phyloP scores from a whole-genome alignment of 768 basidiomycete species.

The Auriscalpium orientale region DNA sequence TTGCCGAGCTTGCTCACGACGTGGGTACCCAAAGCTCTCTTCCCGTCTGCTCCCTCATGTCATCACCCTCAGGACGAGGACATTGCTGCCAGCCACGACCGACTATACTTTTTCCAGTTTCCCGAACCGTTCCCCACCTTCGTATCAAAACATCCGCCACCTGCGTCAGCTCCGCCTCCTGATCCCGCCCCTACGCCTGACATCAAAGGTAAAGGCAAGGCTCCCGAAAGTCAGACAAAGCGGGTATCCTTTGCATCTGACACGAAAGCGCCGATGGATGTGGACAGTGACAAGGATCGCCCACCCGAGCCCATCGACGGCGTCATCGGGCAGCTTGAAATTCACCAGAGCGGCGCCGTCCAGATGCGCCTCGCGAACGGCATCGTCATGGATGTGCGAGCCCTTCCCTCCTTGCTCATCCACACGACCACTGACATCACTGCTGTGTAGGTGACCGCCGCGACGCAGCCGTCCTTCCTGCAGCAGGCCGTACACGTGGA shows the following conservation, averaged over 20 bases:
- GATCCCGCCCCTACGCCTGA: constrained; percentile 7
- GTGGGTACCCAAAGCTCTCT: background rate
- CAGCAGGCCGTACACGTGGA: constrained; percentile 82
- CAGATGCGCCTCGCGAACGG: constrained; percentile 81
- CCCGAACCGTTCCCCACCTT: constrained; percentile 81
- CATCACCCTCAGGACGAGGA: constrained; percentile 30
- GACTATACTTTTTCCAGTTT: constrained; percentile 86
- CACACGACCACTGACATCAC: background rate
- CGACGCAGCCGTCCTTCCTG: constrained; percentile 80
- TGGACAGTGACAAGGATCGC: constrained; percentile 18
- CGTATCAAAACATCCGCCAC: constrained; percentile 28
- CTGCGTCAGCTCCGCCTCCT: background rate
- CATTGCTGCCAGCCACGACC: constrained; percentile 46
- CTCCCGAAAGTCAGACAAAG: constrained; percentile 25
- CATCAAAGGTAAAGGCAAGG: constrained; percentile 12
- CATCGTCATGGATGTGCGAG: constrained; percentile 74
- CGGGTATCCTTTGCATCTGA: constrained; percentile 62
- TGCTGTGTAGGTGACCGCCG: constrained; percentile 58
- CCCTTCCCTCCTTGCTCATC: background rate
- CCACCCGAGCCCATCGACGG: constrained; percentile 47
- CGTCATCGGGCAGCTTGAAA: constrained; percentile 73
- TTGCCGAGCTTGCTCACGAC: constrained; percentile 38
- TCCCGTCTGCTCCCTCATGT: background rate
- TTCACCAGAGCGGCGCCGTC: constrained; percentile 78
- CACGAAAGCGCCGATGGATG: constrained; percentile 35